Conservation (phyloP, 345 rosid genomes). For the Gynandropsis gynandra region DNA sequence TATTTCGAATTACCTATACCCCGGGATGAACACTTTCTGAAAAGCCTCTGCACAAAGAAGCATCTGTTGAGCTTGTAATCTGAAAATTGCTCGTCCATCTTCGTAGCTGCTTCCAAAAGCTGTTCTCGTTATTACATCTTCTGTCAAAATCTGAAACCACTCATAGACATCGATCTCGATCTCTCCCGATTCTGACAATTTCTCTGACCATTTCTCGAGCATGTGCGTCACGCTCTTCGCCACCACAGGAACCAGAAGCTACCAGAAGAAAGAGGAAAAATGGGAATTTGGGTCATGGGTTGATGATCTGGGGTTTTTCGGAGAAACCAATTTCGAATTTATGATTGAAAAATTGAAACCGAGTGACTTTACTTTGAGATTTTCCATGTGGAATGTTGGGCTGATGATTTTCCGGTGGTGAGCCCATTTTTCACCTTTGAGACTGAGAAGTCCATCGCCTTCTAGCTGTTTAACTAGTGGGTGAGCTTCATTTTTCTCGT, state of each 20-base stretch:
- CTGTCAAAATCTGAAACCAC: slow-evolving; percentile 59
- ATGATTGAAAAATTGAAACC: neutral
- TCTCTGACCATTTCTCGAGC: slow-evolving; percentile 49
- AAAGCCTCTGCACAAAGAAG: slow-evolving; percentile 60
- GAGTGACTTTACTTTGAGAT: slow-evolving; percentile 49
- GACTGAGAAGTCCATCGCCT: slow-evolving; percentile 71
- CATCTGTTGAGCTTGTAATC: slow-evolving; percentile 68
- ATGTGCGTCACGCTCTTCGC: slow-evolving; percentile 42
- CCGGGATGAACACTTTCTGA: slow-evolving; percentile 62
- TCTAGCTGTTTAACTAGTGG: slow-evolving; percentile 51
- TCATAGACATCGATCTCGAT: slow-evolving; percentile 55
- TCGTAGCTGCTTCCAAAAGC: slow-evolving; percentile 77
- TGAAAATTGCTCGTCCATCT: slow-evolving; percentile 66
- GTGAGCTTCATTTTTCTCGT: slow-evolving; percentile 47
- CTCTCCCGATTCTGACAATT: slow-evolving; percentile 26
- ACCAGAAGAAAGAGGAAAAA: neutral
- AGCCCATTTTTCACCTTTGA: slow-evolving; percentile 70
- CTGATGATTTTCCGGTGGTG: slow-evolving; percentile 61
- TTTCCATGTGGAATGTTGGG: slow-evolving; percentile 75
- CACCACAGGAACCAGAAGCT: slow-evolving; percentile 54
- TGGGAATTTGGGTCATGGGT: neutral
- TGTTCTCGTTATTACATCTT: slow-evolving; percentile 66
- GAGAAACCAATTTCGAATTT: too few relatives aligned
- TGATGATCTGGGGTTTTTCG: too few relatives aligned
- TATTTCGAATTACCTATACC: slow-evolving; percentile 40